Evolutionary conservation across 805 yeast genomes (phyloP).

Genomic region (Kazachstania kunashirensis): DNA sequence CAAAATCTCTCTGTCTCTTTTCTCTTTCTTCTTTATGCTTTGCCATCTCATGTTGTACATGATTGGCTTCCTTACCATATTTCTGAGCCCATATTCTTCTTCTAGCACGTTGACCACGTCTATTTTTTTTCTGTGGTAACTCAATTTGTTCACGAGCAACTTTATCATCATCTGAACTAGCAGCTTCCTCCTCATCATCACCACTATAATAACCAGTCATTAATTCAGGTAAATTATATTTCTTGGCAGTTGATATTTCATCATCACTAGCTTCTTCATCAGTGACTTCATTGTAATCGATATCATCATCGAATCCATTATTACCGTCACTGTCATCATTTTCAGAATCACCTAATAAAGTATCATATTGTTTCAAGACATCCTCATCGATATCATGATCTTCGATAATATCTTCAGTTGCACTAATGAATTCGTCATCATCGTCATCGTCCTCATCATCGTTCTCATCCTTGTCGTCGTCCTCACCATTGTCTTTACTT

Average conservation of each 20-base stretch:
- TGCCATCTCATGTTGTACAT: constrained; percentile 57
- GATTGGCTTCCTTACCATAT: constrained; percentile 77
- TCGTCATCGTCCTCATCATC: constrained; percentile 15
- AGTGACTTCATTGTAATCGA: constrained; percentile 45
- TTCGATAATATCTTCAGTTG: constrained; percentile 9
- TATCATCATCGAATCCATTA: constrained; percentile 18
- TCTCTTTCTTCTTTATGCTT: constrained; percentile 47
- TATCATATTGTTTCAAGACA: constrained; percentile 29
- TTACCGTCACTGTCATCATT: constrained; percentile 36
- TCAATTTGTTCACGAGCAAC: constrained; percentile 33
- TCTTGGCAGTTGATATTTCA: constrained; percentile 14
- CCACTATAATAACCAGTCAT: constrained; percentile 79
- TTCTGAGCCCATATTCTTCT: constrained; percentile 94
- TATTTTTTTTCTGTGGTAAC: constrained; percentile 56
- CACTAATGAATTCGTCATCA: constrained; percentile 12
- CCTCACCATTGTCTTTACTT: constrained; percentile 12
- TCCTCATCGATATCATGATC: constrained; percentile 13
- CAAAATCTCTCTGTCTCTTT: constrained; percentile 53
- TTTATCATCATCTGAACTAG: constrained; percentile 37
- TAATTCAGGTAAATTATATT: constrained; percentile 51
- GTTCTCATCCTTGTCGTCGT: constrained; percentile 12
- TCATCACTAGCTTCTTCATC: constrained; percentile 45
- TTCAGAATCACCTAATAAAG: constrained; percentile 31
- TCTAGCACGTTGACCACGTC: constrained; percentile 96
- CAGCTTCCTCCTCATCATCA: constrained; percentile 63